phyloP scores from a whole-genome alignment of 1,284 basidiomycete genomes.

The Ceratobasidium papillatum region DNA sequence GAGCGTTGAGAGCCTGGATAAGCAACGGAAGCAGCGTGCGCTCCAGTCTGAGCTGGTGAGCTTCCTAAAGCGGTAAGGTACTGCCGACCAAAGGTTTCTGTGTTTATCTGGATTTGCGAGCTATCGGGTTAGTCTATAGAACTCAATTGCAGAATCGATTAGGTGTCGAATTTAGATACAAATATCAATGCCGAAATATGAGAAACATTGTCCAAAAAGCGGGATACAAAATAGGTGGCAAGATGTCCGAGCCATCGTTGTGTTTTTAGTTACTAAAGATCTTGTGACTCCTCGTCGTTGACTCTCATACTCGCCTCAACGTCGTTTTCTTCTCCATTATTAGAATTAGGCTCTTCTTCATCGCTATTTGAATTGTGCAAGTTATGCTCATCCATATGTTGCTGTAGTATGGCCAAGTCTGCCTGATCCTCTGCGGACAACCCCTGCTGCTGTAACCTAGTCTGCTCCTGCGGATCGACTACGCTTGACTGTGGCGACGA shows the following conservation, averaged over 20 bases:
- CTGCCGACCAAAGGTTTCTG: neutral
- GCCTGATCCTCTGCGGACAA: neutral
- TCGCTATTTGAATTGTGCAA: slow-evolving; percentile 4
- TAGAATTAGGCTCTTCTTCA: neutral
- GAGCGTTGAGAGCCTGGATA: slow-evolving; percentile 86
- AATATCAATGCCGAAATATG: neutral
- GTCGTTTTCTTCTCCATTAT: slow-evolving; percentile 3
- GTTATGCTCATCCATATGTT: slow-evolving; percentile 23
- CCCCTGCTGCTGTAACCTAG: neutral
- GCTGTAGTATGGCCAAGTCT: slow-evolving; percentile 16
- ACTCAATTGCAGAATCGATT: slow-evolving; percentile 5
- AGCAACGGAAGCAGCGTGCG: slow-evolving; percentile 80
- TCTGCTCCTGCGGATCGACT: neutral
- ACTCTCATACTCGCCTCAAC: neutral
- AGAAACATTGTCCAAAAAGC: neutral
- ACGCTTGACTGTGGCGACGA: neutral
- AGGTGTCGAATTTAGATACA: slow-evolving; percentile 20
- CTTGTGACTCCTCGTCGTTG: slow-evolving; percentile 23
- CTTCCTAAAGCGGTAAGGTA: slow-evolving; percentile 65
- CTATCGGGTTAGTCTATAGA: slow-evolving; percentile 12
- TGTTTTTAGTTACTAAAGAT: slow-evolving; percentile 6
- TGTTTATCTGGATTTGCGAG: slow-evolving; percentile 12
- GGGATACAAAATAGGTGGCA: neutral
- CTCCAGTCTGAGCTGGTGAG: slow-evolving; percentile 95
- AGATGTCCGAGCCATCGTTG: neutral